Evolutionary conservation across 1,284 basidiomycete species (phyloP).

Genomic region (Rhodotorula glutinis): DNA sequence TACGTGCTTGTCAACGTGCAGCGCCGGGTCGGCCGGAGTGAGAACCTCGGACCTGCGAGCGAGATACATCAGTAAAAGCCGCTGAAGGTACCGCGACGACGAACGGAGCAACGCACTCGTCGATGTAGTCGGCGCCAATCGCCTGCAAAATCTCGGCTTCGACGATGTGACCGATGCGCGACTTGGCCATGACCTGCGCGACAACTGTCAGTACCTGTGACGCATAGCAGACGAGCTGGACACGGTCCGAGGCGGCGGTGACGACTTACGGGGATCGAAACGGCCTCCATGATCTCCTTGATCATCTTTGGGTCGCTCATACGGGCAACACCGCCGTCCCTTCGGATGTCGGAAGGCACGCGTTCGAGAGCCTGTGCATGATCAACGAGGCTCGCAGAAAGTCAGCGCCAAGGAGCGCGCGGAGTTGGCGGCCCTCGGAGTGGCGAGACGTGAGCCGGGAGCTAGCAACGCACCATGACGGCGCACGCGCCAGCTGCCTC

Average conservation of each 20-base stretch:
- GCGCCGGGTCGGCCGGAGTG: conserved; percentile 73
- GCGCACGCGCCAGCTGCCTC: conserved; percentile 97
- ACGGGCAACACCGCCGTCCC: conserved; percentile 83
- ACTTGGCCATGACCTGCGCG: conserved; percentile 79
- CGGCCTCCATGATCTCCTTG: conserved; percentile 82
- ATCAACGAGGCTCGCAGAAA: background rate
- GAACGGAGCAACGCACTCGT: conserved; percentile 50
- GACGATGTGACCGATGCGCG: conserved; percentile 94
- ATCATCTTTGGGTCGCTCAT: conserved; percentile 77
- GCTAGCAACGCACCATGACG: conserved; percentile 69
- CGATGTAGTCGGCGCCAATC: conserved; percentile 96
- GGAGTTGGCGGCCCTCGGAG: background rate
- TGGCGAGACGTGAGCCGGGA: background rate
- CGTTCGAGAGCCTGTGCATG: conserved; percentile 60
- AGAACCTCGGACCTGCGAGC: conserved; percentile 69
- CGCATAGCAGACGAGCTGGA: no score
- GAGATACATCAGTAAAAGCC: background rate
- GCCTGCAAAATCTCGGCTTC: conserved; percentile 88
- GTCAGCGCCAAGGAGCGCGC: background rate
- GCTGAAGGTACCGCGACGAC: background rate
- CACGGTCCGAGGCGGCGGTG: no score
- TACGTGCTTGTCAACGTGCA: conserved; percentile 52
- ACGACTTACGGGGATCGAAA: conserved; percentile 66
- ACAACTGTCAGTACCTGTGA: background rate
- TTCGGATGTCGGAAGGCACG: conserved; percentile 92